These are phyloP conservation scores for Ceratocystis albifundus DNA, from an alignment of 2,329 filamentous ascomycete species.

Conservation along the genomic window DNA sequence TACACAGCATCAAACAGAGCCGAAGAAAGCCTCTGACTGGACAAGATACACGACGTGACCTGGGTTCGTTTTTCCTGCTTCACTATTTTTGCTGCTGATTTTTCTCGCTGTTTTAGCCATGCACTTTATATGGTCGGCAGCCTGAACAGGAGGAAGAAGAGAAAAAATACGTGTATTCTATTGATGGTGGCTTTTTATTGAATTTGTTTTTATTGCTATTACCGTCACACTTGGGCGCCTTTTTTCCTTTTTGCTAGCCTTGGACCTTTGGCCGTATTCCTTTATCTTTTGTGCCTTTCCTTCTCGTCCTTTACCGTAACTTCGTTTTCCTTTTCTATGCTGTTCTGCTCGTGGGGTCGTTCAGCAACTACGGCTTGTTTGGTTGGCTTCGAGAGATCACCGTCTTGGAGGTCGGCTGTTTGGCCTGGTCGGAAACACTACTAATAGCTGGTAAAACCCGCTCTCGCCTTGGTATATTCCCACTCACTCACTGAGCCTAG, in stretches of 20 bases:
- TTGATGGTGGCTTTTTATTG: conserved; percentile 3
- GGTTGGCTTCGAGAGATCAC: not conserved
- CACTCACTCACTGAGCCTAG: not conserved
- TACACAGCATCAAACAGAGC: conserved; percentile 1
- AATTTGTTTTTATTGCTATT: not conserved
- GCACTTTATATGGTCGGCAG: not conserved
- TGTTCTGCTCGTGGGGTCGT: not conserved
- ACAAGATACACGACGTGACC: not conserved
- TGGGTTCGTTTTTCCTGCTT: not conserved
- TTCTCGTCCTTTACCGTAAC: not conserved
- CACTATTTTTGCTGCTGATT: not conserved
- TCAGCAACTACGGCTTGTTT: not conserved
- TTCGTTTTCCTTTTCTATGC: not conserved
- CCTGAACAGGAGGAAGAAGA: not conserved
- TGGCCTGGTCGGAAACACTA: too few species aligned
- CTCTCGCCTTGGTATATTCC: too few species aligned
- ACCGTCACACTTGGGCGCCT: conserved; percentile 12
- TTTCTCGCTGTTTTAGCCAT: not conserved
- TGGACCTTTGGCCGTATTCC: not conserved
- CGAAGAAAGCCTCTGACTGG: not conserved
- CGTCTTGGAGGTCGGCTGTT: not conserved
- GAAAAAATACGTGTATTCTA: not conserved
- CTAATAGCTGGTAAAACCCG: too few species aligned
- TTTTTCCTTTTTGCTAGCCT: not conserved
- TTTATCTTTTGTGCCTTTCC: not conserved